phyloP scores from a whole-genome alignment of 2,329 filamentous ascomycete species.

The Aspergillus sp. region DNA sequence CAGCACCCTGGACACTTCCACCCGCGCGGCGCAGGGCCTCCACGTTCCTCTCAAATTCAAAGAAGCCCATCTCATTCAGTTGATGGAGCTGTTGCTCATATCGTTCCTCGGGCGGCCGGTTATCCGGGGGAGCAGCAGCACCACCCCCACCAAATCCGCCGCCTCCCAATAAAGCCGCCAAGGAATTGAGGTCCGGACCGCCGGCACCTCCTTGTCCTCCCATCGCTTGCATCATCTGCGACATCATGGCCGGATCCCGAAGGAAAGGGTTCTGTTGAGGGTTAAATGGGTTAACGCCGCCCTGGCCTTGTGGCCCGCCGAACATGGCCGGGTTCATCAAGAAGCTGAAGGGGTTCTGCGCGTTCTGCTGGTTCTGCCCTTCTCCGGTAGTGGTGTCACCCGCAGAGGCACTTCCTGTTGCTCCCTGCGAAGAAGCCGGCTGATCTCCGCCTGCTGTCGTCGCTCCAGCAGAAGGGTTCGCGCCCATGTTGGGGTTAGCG shows the following conservation, averaged over 20 bases:
- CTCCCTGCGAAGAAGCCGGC: conserved; percentile 23
- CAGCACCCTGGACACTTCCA: conserved; percentile 81
- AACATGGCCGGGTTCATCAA: conserved; percentile 49
- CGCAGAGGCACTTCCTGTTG: conserved; percentile 22
- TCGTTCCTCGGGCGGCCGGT: conserved; percentile 82
- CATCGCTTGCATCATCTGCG: conserved; percentile 49
- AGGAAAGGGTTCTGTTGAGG: conserved; percentile 49
- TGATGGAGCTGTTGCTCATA: conserved; percentile 87
- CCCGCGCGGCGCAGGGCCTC: conserved; percentile 80
- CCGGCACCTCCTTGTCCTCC: conserved; percentile 32
- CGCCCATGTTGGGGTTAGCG: conserved; percentile 21
- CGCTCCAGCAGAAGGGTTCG: conserved; percentile 24
- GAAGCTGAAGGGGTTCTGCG: conserved; percentile 61
- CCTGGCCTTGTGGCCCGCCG: conserved; percentile 27
- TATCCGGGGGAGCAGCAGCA: conserved; percentile 61
- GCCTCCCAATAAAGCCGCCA: conserved; percentile 48
- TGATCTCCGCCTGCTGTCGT: conserved; percentile 23
- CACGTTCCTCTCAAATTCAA: conserved; percentile 89
- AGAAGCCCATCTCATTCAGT: conserved; percentile 98
- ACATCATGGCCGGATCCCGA: conserved; percentile 54
- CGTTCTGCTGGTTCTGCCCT: conserved; percentile 32
- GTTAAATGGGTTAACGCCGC: conserved; percentile 41
- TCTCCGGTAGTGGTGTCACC: conserved; percentile 24
- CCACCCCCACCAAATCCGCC: conserved; percentile 37
- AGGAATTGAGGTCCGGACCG: conserved; percentile 31